Evolutionary conservation across 306 rosid species (phyloP), one percentile per base, ranked within the genome.

Genomic region (Cucumis hystrix): DNA sequence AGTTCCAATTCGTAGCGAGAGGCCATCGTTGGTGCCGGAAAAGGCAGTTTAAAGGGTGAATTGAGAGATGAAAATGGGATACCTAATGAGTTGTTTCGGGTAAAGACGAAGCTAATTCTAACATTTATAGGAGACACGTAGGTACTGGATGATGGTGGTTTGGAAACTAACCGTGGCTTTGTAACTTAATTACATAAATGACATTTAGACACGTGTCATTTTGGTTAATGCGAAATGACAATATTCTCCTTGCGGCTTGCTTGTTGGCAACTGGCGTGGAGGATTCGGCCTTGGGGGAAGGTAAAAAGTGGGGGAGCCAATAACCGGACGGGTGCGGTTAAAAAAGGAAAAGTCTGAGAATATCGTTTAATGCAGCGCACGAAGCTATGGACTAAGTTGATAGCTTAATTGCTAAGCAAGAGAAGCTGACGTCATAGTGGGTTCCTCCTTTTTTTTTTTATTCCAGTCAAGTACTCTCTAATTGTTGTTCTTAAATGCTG

Each of bases 1-100:
- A 91, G 41, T 52, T 93, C 91, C 1, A 92, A 72, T 68, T 93
- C 94, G 69, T 85, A 84, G 7, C 87, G 86, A 63, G 93, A 84
- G 8, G 87, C 91, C 95, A 91, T 93, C 39, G 16, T 63, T 3
- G 57, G 58, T 21, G 74, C 25, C 18, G 13, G 59, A 57, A 75
- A 30, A 25, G 1, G 0, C 33, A 58, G 45, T 35, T 45, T 45
- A 0, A 17, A 10, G 0, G 18, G 5, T 18, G 21, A 6, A 43
- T 21, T 41, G 59, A 68, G 5, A 39, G 10, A 1, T 4, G 28
- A 66, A 13, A 33, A 40, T 15, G 14, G 52, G 49, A 20, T 14
- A 9, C 51, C 4, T 8, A 23, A 21, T 8, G 58, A 7, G 58
- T 71, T 59, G 52, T 10, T 25, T 49, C 54, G 23, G 67, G 80